These are phyloP conservation scores for Lipomyces anomalus DNA, from an alignment of 805 yeast species.

Conservation along the genomic window DNA sequence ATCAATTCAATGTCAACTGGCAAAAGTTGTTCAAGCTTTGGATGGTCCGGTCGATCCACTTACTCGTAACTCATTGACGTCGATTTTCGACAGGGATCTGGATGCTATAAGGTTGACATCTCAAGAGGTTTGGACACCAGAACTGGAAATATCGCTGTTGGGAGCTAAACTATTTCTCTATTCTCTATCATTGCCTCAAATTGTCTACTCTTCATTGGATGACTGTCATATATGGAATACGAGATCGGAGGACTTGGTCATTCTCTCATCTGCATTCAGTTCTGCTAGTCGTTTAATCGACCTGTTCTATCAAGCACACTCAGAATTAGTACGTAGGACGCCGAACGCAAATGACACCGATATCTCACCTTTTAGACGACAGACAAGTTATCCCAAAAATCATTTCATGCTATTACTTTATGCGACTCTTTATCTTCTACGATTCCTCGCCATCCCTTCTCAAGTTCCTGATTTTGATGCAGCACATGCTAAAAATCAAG, in stretches of 20 bases:
- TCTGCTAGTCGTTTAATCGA: conserved; percentile 1
- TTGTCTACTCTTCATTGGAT: neutral
- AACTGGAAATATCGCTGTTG: conserved; percentile 4
- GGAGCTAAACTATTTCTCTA: neutral
- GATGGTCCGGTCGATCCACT: conserved; percentile 2
- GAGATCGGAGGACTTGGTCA: neutral
- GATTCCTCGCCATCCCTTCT: neutral
- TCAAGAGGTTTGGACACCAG: neutral
- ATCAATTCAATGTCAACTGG: conserved; percentile 2
- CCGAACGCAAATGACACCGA: no score
- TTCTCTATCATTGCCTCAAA: neutral
- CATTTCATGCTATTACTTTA: neutral
- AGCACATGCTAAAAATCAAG: neutral
- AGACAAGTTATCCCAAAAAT: conserved; percentile 1
- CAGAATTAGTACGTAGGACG: neutral
- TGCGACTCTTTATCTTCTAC: neutral
- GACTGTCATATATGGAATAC: neutral
- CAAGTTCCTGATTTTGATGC: neutral
- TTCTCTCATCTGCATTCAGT: neutral
- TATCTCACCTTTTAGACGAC: neutral
- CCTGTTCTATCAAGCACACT: neutral
- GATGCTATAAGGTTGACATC: neutral
- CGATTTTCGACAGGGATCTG: conserved; percentile 1
- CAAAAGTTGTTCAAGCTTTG: conserved; percentile 1
- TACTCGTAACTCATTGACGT: neutral